Evolutionary conservation across 1,284 basidiomycete species (phyloP).

Genomic region (Abortiporus biennis): DNA sequence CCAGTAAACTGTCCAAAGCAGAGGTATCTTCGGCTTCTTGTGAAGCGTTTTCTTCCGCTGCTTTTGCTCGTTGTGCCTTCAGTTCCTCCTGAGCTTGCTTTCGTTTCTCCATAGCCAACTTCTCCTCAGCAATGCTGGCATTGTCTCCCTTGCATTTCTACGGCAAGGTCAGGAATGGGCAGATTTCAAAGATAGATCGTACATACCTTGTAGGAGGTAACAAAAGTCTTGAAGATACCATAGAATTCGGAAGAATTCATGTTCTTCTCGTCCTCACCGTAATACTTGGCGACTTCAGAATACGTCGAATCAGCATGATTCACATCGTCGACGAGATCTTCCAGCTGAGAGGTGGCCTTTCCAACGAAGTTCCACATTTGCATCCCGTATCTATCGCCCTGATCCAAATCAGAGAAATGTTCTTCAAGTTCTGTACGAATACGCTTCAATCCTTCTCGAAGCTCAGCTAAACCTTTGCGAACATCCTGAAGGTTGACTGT

Average conservation of each 20-base stretch:
- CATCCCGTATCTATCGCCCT: constrained; percentile 72
- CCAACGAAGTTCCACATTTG: constrained; percentile 89
- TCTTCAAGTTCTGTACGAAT: constrained; percentile 77
- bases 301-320: constrained; percentile 79
- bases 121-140: constrained; percentile 60
- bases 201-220: constrained; percentile 83
- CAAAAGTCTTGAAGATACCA: constrained; percentile 91
- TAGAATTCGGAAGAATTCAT: constrained; percentile 86
- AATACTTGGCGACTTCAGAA: constrained; percentile 80
- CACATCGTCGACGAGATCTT: constrained; percentile 81
- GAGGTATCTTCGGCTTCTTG: constrained; percentile 52
- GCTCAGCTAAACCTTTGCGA: constrained; percentile 62
- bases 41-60: constrained; percentile 33
- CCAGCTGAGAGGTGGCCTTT: constrained; percentile 67
- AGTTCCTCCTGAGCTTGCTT: constrained; percentile 58
- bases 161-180: constrained; percentile 3
- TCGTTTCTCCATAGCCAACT: constrained; percentile 56
- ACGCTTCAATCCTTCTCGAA: constrained; percentile 74
- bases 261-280: constrained; percentile 86
- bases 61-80: constrained; percentile 50
- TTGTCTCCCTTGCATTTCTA: constrained; percentile 87
- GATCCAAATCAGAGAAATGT: constrained; percentile 69
- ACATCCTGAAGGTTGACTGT: constrained; percentile 76
- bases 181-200: constrained; percentile 1
- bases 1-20: constrained; percentile 69